These are phyloP conservation scores for Phytophthora aleatoria DNA, from an alignment of 352 stramenopile genomes.

Conservation along the genomic window DNA sequence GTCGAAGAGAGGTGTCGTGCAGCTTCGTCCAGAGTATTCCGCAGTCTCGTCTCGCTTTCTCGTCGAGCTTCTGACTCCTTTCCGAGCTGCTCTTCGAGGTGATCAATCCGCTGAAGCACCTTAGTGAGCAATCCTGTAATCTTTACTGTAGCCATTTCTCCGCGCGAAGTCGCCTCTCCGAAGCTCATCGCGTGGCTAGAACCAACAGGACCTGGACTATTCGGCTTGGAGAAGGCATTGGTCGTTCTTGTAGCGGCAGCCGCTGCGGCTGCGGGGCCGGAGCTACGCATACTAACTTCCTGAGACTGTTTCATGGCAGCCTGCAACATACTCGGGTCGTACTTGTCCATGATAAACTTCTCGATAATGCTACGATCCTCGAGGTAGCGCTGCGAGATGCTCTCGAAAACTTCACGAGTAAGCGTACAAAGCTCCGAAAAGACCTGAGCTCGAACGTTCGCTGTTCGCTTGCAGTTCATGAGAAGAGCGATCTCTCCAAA, in stretches of 20 bases:
- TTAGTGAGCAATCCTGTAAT: constrained; percentile 42
- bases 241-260: constrained; percentile 14
- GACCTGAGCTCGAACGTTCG: constrained; percentile 70
- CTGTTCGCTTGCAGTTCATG: constrained; percentile 87
- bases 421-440: constrained; percentile 82
- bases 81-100: constrained; percentile 54
- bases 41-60: constrained; percentile 53
- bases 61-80: constrained; percentile 51
- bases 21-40: constrained; percentile 28
- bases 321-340: constrained; percentile 75
- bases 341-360: constrained; percentile 88
- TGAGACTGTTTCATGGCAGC: constrained; percentile 79
- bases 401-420: constrained; percentile 79
- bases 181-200: constrained; percentile 20
- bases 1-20: constrained; percentile 7
- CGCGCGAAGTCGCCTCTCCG: constrained; percentile 18
- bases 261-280: constrained; percentile 13
- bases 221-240: constrained; percentile 3
- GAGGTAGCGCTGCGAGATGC: constrained; percentile 72
- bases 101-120: constrained; percentile 57
- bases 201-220: not conserved
- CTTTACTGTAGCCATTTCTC: constrained; percentile 25
- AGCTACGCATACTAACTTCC: constrained; percentile 59
- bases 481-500: constrained; percentile 83
- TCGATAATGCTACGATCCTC: constrained; percentile 83